These are phyloP conservation scores for Scleroderma citrinum DNA, from an alignment of 768 basidiomycete species.

Conservation along the genomic window DNA sequence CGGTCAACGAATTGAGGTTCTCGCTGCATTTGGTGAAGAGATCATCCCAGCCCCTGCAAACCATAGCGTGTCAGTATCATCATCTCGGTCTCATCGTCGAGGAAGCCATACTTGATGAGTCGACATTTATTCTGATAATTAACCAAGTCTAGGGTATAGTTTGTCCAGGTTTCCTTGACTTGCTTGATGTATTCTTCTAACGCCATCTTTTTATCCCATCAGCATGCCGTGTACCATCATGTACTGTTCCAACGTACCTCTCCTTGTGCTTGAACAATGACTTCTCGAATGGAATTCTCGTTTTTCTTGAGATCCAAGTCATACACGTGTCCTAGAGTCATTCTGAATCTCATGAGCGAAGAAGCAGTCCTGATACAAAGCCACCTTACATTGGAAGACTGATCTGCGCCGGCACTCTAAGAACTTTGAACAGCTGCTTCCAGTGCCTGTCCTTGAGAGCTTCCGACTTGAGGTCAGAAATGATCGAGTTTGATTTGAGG, in stretches of 20 bases:
- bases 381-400: conserved; percentile 62
- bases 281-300: conserved; percentile 85
- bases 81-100: background rate
- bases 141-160: conserved; percentile 90
- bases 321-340: conserved; percentile 96
- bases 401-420: conserved; percentile 70
- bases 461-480: conserved; percentile 96
- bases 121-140: conserved; percentile 99
- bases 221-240: background rate
- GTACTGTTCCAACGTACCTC: conserved; percentile 49
- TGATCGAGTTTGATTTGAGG: conserved; percentile 82
- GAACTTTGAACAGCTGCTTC: conserved; percentile 91
- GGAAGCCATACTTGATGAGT: conserved; percentile 63
- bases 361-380: conserved; percentile 8
- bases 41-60: conserved; percentile 87
- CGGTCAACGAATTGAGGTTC: conserved; percentile 90
- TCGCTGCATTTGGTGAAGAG: conserved; percentile 96
- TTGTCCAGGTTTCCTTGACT: conserved; percentile 96
- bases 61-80: conserved; percentile 7
- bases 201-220: conserved; percentile 61
- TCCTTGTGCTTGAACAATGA: conserved; percentile 95
- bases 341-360: conserved; percentile 39
- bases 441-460: conserved; percentile 97
- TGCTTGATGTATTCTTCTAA: conserved; percentile 93
- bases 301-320: conserved; percentile 95